phyloP scores from a whole-genome alignment of 352 stramenopile genomes.

The Pythium phragmitis region DNA sequence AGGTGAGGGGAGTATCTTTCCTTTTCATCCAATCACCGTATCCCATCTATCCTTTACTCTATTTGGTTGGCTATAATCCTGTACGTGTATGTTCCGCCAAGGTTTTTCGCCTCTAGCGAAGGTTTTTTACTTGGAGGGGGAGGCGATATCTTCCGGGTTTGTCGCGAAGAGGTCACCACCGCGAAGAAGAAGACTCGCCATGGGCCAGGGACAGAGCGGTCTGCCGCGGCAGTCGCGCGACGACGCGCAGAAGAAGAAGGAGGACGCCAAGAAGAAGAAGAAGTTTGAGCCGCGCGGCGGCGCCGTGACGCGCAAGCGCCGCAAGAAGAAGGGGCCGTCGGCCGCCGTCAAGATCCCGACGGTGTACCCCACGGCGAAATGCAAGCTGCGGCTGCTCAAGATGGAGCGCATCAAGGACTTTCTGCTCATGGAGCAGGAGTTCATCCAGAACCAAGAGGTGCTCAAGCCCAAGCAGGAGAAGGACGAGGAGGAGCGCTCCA shows the following conservation, averaged over 20 bases:
- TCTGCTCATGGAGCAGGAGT: slow-evolving; percentile 99
- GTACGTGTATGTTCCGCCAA: not conserved
- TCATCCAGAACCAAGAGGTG: slow-evolving; percentile 99
- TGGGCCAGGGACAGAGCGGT: slow-evolving; percentile 87
- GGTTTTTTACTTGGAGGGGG: slow-evolving; percentile 4
- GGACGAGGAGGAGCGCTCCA: slow-evolving; percentile 98
- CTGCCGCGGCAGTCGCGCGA: slow-evolving; percentile 78
- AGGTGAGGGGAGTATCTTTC: slow-evolving; percentile 11
- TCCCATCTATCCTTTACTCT: not conserved
- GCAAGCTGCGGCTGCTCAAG: slow-evolving; percentile 99
- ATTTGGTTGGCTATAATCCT: slow-evolving; percentile 14
- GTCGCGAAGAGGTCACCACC: not conserved
- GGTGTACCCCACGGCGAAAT: slow-evolving; percentile 98
- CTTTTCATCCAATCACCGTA: slow-evolving; percentile 12
- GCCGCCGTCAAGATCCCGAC: slow-evolving; percentile 87
- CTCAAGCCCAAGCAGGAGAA: slow-evolving; percentile 99
- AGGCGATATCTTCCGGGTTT: slow-evolving; percentile 7
- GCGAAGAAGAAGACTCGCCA: slow-evolving; percentile 24
- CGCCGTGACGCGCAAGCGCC: slow-evolving; percentile 84
- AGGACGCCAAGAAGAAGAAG: slow-evolving; percentile 94
- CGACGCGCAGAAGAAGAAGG: slow-evolving; percentile 88
- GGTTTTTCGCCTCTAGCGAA: slow-evolving; percentile 4
- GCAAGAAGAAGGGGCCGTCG: slow-evolving; percentile 92
- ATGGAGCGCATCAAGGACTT: slow-evolving; percentile 99
- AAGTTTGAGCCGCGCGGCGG: slow-evolving; percentile 90